phyloP scores from a whole-genome alignment of 768 basidiomycete genomes.

The Leccinum arenicola region DNA sequence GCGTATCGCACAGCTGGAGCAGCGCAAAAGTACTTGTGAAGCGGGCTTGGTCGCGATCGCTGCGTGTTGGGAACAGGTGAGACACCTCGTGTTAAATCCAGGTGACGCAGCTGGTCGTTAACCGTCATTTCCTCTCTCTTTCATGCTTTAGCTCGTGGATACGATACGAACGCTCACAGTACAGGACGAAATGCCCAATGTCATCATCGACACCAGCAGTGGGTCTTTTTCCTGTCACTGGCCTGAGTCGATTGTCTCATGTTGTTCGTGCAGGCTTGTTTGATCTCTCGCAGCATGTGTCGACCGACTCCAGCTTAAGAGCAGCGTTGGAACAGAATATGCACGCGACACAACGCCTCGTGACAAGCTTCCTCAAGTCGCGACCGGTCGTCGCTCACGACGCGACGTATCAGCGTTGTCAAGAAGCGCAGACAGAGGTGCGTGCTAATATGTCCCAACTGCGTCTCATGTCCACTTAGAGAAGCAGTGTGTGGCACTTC shows the following conservation, averaged over 20 bases:
- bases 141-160: slow-evolving; percentile 53
- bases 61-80: slow-evolving; percentile 79
- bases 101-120: not conserved
- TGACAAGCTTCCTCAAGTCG: slow-evolving; percentile 51
- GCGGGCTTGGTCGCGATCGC: slow-evolving; percentile 71
- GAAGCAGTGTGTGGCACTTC: slow-evolving; percentile 52
- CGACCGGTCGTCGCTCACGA: slow-evolving; percentile 34
- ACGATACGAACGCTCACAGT: slow-evolving; percentile 59
- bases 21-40: slow-evolving; percentile 62
- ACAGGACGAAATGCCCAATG: slow-evolving; percentile 46
- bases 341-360: slow-evolving; percentile 56
- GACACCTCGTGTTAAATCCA: slow-evolving; percentile 4
- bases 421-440: slow-evolving; percentile 61
- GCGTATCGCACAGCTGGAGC: slow-evolving; percentile 63
- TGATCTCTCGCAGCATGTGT: slow-evolving; percentile 32
- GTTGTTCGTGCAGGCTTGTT: slow-evolving; percentile 26
- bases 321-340: slow-evolving; percentile 52
- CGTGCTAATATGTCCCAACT: slow-evolving; percentile 14
- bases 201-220: slow-evolving; percentile 45
- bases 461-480: slow-evolving; percentile 9
- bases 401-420: slow-evolving; percentile 44
- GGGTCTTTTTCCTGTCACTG: not conserved
- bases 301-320: slow-evolving; percentile 30
- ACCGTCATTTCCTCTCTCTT: slow-evolving; percentile 1
- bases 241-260: not conserved